A percentile compares a stretch with the other conserved stretches of the same genome.
phyloP scores from a whole-genome alignment of 257 asterid genomes.

The Salvia hispanica region DNA sequence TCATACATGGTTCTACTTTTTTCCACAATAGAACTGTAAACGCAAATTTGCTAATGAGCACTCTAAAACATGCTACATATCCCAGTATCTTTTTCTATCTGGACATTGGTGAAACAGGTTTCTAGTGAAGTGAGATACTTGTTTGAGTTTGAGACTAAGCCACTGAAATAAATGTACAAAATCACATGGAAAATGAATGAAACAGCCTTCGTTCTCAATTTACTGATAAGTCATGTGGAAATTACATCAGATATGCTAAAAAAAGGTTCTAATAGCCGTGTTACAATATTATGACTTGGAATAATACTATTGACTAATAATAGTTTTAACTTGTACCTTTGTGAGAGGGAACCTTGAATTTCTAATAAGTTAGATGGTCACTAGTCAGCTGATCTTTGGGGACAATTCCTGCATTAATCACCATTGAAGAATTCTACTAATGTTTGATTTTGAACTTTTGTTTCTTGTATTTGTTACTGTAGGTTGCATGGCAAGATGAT shows the following conservation, averaged over 20 bases:
- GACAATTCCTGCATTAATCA: background rate
- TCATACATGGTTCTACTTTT: background rate
- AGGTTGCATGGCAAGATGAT: conserved; percentile 74
- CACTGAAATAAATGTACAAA: background rate
- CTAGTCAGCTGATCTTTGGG: background rate
- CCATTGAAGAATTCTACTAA: background rate
- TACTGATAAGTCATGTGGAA: background rate
- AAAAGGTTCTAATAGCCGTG: background rate
- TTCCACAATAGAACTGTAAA: conserved; percentile 1
- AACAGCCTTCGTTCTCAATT: background rate
- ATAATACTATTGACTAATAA: background rate
- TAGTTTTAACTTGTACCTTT: background rate
- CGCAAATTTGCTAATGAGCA: background rate
- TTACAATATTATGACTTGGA: background rate
- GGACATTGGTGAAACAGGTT: background rate
- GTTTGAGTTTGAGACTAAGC: background rate
- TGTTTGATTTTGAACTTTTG: conserved; percentile 7
- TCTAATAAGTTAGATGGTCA: background rate
- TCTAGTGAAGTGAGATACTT: background rate
- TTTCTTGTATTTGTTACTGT: conserved; percentile 35
- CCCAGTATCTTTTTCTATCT: background rate
- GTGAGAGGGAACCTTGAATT: background rate
- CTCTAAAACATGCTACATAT: conserved; percentile 10
- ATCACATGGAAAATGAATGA: background rate
- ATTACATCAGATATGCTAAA: background rate